Evolutionary conservation across 2,329 filamentous ascomycete species (phyloP).

Genomic region (Daldinia eschscholtzii): DNA sequence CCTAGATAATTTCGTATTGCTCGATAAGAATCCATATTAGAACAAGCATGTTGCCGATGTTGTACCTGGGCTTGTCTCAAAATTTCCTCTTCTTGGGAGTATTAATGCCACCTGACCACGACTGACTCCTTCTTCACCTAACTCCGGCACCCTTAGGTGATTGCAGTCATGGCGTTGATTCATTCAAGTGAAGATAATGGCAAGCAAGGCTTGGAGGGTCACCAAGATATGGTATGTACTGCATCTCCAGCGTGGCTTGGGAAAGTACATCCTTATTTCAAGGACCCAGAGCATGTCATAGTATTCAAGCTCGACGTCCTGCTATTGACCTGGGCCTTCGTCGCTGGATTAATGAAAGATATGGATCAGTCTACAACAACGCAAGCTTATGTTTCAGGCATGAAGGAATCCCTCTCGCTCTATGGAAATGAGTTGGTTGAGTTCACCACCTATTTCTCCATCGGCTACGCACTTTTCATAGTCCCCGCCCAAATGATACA

Average conservation of each 20-base stretch:
- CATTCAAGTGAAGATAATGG: background rate
- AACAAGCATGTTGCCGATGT: background rate
- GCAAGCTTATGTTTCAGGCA: constrained; percentile 28
- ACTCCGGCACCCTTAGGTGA: background rate
- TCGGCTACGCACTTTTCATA: constrained; percentile 47
- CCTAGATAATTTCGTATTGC: background rate
- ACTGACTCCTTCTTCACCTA: background rate
- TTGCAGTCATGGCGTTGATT: background rate
- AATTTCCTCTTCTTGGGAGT: background rate
- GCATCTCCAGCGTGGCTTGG: constrained; percentile 47
- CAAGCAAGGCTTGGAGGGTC: background rate
- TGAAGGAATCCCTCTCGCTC: constrained; percentile 41
- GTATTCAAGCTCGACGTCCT: constrained; percentile 50
- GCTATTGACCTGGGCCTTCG: constrained; percentile 48
- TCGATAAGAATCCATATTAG: background rate
- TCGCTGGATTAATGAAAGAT: constrained; percentile 10
- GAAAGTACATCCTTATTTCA: constrained; percentile 51
- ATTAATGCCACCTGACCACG: background rate
- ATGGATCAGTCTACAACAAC: constrained; percentile 8
- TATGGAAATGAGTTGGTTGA: constrained; percentile 49
- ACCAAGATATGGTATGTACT: background rate
- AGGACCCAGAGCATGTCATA: constrained; percentile 48
- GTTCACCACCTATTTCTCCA: constrained; percentile 47
- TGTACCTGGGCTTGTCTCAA: background rate
- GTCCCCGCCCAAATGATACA: constrained; percentile 43